These are phyloP conservation scores for Baudoinia panamericana DNA, from an alignment of 495 filamentous ascomycete genomes.

Conservation along the genomic window DNA sequence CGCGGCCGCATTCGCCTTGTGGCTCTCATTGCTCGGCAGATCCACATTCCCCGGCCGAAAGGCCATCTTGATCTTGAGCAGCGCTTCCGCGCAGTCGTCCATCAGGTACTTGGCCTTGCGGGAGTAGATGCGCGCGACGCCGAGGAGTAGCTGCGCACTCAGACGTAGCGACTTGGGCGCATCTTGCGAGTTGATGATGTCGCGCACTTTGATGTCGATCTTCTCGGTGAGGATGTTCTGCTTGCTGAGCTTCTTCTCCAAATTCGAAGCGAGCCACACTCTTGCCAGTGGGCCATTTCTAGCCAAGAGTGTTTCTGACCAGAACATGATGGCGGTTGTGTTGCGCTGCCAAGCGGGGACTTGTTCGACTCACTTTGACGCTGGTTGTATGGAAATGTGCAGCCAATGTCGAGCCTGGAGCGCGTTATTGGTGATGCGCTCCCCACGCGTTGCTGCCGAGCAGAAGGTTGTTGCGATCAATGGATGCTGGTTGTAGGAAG, in stretches of 20 bases:
- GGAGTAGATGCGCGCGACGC: constrained; percentile 94
- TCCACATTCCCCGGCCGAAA: constrained; percentile 44
- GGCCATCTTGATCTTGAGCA: constrained; percentile 96
- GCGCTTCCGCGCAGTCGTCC: constrained; percentile 92
- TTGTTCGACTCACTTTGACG: neutral
- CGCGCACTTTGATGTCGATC: constrained; percentile 81
- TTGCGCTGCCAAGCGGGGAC: too few relatives aligned
- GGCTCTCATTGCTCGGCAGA: constrained; percentile 34
- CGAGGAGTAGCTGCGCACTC: constrained; percentile 84
- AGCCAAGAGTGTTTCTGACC: constrained; percentile 87
- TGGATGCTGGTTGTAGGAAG: too few relatives aligned
- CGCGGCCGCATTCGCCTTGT: constrained; percentile 33
- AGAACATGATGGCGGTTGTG: constrained; percentile 58
- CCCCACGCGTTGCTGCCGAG: constrained; percentile 6
- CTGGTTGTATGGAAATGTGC: neutral
- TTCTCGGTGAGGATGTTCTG: constrained; percentile 85
- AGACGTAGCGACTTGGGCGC: constrained; percentile 90
- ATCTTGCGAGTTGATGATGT: constrained; percentile 85
- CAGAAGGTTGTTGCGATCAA: too few relatives aligned
- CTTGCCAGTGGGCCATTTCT: constrained; percentile 94
- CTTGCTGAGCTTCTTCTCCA: constrained; percentile 95
- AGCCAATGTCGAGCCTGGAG: neutral
- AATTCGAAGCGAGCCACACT: constrained; percentile 94
- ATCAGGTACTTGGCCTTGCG: constrained; percentile 90
- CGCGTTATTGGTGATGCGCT: neutral